A percentile compares a stretch with the other conserved stretches of the same genome.
Evolutionary conservation across 2,329 filamentous ascomycete species (phyloP).

Genomic region (Ophiostoma fasciatum): DNA sequence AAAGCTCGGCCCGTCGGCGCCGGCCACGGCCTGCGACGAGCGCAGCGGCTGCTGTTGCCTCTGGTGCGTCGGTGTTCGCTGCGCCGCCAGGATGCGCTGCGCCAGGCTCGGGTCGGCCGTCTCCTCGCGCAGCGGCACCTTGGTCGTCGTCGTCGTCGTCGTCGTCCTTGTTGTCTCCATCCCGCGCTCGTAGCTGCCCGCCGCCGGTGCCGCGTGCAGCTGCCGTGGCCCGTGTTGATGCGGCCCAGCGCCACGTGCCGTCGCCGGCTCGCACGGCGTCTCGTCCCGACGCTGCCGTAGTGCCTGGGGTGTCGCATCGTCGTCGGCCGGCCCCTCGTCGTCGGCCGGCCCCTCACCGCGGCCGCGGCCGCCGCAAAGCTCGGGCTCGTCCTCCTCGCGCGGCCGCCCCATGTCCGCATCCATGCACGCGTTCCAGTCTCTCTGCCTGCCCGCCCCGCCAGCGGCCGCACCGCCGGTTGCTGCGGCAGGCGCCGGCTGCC

Average conservation of each 20-base stretch:
- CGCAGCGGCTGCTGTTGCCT: slow-evolving; percentile 1
- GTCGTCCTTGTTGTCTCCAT: too few species aligned
- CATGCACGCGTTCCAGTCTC: background rate
- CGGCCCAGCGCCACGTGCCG: too few species aligned
- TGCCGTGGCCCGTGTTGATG: too few species aligned
- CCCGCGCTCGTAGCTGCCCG: slow-evolving; percentile 19
- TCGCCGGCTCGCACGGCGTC: too few species aligned
- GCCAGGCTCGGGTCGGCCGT: slow-evolving; percentile 27
- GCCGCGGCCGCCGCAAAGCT: too few species aligned
- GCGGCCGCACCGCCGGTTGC: background rate
- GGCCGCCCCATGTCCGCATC: slow-evolving; percentile 3
- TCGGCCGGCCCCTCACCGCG: background rate
- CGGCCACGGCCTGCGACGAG: background rate
- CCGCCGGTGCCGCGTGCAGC: too few species aligned
- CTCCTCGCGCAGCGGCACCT: slow-evolving; percentile 35
- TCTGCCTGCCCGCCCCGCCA: too few species aligned
- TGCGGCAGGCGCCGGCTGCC: background rate
- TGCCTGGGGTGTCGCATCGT: background rate
- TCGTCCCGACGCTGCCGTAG: slow-evolving; percentile 1
- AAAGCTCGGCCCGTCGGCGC: slow-evolving; percentile 25
- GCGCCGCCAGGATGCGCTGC: slow-evolving; percentile 23
- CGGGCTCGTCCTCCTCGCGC: background rate
- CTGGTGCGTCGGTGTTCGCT: slow-evolving; percentile 27
- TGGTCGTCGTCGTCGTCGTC: slow-evolving; percentile 32
- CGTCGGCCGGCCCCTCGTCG: background rate